Percentiles rank a stretch among this genome's conserved stretches.
Evolutionary conservation across 2,329 filamentous ascomycete species (phyloP).

Genomic region (Hymenoscyphus infarciens): DNA sequence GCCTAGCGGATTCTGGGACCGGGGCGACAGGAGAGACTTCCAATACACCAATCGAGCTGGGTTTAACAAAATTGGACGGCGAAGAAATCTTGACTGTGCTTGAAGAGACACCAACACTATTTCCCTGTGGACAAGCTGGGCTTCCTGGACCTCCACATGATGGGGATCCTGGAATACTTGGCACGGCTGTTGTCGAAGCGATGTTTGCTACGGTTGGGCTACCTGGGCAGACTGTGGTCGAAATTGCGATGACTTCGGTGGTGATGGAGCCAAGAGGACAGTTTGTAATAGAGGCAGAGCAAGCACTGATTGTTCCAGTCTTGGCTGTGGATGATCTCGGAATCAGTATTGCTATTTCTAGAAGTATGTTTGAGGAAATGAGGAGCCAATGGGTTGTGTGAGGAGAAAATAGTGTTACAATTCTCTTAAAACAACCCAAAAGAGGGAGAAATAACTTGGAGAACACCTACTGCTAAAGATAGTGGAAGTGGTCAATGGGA

Average conservation of each 20-base stretch:
- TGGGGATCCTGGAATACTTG: background rate
- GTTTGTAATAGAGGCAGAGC: conserved; percentile 30
- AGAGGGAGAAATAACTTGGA: too few relatives aligned
- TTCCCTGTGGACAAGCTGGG: background rate
- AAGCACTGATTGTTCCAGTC: conserved; percentile 35
- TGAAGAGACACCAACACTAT: background rate
- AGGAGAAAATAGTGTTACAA: too few relatives aligned
- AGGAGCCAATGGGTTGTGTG: too few relatives aligned
- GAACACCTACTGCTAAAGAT: conserved; percentile 36
- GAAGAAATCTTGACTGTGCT: background rate
- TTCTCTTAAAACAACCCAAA: too few relatives aligned
- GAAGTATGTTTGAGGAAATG: too few relatives aligned
- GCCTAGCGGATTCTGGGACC: background rate
- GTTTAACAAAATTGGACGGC: background rate
- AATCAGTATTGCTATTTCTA: too few relatives aligned
- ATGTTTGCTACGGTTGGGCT: background rate
- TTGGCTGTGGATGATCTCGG: conserved; percentile 14
- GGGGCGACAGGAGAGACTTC: background rate
- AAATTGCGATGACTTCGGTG: conserved; percentile 34
- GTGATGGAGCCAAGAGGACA: conserved; percentile 33
- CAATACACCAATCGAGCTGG: background rate
- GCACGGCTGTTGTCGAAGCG: background rate
- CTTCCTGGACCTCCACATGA: background rate
- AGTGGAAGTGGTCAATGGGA: conserved; percentile 35
- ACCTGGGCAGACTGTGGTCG: conserved; percentile 22